Evolutionary conservation across 768 basidiomycete genomes (phyloP), one percentile per base, ranked within the genome.

Genomic region (Kwoniella shandongensis): DNA sequence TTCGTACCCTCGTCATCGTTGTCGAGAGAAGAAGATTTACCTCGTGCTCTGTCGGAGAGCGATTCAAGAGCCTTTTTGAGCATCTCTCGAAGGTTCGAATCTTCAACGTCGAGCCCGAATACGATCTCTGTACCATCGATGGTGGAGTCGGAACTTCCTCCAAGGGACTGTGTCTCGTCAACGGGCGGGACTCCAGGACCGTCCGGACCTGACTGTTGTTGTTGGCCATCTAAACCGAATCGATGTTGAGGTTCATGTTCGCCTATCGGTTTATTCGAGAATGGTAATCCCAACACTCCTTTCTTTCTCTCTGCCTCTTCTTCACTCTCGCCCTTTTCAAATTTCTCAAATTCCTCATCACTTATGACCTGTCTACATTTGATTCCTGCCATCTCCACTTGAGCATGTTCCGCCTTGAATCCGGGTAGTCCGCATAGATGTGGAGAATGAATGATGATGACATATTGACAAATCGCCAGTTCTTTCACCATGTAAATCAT

Each of bases 401-500:
- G 22, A 23, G 39, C 50, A 27, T 56, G n/a, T 17, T 44, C 32
- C 13, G 58, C 44, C 75, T 83, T 87, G 80, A 99, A 98, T 11
- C 92, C 89, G 17, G 92, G 92, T 67, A 94, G 87, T 57, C 86
- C 84, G 72, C 96, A 98, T 18, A 99, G 81, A 53, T 91, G 88
- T 30, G 96, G 93, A 0, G 94, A 96, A 75, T 97, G 88, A 56
- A 98, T 85, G 63, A 97, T 87, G 48, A 98, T 81, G 42, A 96
- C 85, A 75, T 99, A 98, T 62, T 88, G 85, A 78, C 96, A 99
- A 36, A 89, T 93, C 74, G 88, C 88, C 32, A 90, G 83, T 80
- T 96, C 92, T 75, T 93, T 92, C 71, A 97, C 86, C 71, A 92
- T 87, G 51, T 89, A 82, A 66, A 97, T 89, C 32, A 83, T 84